Base-by-base conservation (phyloP, 2,329 filamentous ascomycete genomes). In the Chaetoscypha palmicola region DNA sequence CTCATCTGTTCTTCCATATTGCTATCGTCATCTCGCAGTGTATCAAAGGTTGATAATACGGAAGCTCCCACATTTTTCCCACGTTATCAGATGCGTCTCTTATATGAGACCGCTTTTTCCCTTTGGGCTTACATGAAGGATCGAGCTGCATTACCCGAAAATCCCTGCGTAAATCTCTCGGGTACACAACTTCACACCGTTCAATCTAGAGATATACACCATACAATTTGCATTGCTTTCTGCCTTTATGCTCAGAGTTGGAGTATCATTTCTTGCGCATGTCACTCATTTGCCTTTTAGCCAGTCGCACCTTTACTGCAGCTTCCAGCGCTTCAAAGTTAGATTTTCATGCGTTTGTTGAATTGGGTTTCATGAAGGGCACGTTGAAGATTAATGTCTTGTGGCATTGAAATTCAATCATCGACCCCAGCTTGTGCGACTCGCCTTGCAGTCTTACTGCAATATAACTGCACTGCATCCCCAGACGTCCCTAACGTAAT, bases 21-120 rank as follows among this genome's bases (percentile, higher is more conserved):
- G 23, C 23, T 16, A 38, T 36, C 41, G 41, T 44, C 41, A 44
- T 30, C 26, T 38, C 21, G 26, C 41, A 38, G 38, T 32, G 20
- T 37, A 31, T 37, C 17, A 23, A 21, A 19, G 8, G 16, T 32
- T 40, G 11, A 21, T 17, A 30, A 19, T 12, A 30, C 26, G 23
- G 16, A n/a, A 28, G 20, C 23, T 30, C 22, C 38, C 19, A 20
- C 26, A 26, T 16, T 16, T 16, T 16, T 16, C 12, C 32, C 32
- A 34, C 32, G 32, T 34, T 40, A 19, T 40, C 38, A 19, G 26
- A 30, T 40, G 38, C 38, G 14, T 30, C 12, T 16, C 14, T 40
- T 32, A 40, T 30, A 30, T 32, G 24, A 40, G 17, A 31, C 16
- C 32, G 26, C 22, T 12, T 40, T 8, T 26, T 20, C 32, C 26